A percentile compares a stretch with the other conserved stretches of the same genome.
Conservation (phyloP, 1,284 basidiomycete genomes). For the Microbotryomycetes sp. region DNA sequence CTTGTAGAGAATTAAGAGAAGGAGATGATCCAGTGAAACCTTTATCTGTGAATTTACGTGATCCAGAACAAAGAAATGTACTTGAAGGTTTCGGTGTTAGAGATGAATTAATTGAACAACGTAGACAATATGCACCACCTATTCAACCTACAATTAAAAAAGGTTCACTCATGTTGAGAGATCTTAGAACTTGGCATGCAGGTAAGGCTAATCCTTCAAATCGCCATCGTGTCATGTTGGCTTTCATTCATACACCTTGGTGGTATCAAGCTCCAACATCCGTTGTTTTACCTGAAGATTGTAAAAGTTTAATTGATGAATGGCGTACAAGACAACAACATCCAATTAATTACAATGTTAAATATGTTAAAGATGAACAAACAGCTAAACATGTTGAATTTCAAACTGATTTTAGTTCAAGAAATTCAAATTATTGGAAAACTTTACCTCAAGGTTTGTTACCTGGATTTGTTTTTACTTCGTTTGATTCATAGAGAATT, state of each 20-base stretch:
- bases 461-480: background rate
- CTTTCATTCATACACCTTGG: slow-evolving; percentile 3
- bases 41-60: slow-evolving; percentile 4
- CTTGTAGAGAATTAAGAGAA: slow-evolving; percentile 7
- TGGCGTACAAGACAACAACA: background rate
- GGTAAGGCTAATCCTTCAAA: background rate
- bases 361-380: background rate
- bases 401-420: background rate
- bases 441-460: background rate
- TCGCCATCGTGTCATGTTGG: slow-evolving; percentile 1
- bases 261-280: background rate
- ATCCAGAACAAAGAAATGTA: background rate
- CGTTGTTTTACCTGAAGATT: background rate
- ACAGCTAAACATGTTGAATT: background rate
- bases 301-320: background rate
- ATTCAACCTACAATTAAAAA: slow-evolving; percentile 8
- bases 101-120: background rate
- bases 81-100: background rate
- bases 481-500: background rate
- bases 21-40: background rate
- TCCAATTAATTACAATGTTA: background rate
- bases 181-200: slow-evolving; percentile 8
- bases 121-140: background rate
- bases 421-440: background rate
- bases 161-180: slow-evolving; percentile 12